phyloP scores from a whole-genome alignment of 306 rosid genomes.

The Medicago lupulina region DNA sequence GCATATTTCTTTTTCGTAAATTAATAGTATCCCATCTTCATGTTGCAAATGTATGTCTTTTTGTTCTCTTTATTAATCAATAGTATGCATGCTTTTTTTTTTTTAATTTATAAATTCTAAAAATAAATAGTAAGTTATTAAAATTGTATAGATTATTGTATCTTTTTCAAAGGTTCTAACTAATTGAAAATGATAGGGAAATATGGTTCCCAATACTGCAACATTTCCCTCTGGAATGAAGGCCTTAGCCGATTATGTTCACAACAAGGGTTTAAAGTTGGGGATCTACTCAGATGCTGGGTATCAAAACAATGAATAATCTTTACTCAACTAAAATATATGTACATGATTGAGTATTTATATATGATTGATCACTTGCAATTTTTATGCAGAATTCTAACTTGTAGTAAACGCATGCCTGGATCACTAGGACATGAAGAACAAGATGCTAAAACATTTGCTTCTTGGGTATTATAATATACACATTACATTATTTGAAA shows the following conservation, averaged over 20 bases:
- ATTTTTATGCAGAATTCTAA: slow-evolving; percentile 47
- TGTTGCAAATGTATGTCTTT: not conserved
- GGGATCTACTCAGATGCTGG: slow-evolving; percentile 81
- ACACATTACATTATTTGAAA: not conserved
- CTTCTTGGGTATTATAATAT: slow-evolving; percentile 63
- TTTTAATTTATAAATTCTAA: not conserved
- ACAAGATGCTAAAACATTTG: slow-evolving; percentile 73
- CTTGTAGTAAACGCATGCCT: slow-evolving; percentile 69
- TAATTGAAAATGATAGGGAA: slow-evolving; percentile 50
- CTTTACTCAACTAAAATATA: not conserved
- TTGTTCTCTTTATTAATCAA: no score
- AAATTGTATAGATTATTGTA: not conserved
- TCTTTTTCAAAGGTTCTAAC: not conserved
- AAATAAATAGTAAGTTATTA: not conserved
- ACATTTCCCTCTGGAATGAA: slow-evolving; percentile 78
- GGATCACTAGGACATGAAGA: slow-evolving; percentile 72
- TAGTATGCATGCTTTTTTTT: not conserved
- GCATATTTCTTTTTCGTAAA: not conserved
- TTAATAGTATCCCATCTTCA: no score
- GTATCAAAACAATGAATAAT: slow-evolving; percentile 31
- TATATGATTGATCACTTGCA: not conserved
- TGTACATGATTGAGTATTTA: not conserved
- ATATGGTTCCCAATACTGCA: slow-evolving; percentile 59
- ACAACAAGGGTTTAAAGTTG: slow-evolving; percentile 62
- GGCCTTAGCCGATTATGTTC: slow-evolving; percentile 70